Base-by-base conservation (phyloP, 352 stramenopile genomes). In the Globisporangium radiosum region DNA sequence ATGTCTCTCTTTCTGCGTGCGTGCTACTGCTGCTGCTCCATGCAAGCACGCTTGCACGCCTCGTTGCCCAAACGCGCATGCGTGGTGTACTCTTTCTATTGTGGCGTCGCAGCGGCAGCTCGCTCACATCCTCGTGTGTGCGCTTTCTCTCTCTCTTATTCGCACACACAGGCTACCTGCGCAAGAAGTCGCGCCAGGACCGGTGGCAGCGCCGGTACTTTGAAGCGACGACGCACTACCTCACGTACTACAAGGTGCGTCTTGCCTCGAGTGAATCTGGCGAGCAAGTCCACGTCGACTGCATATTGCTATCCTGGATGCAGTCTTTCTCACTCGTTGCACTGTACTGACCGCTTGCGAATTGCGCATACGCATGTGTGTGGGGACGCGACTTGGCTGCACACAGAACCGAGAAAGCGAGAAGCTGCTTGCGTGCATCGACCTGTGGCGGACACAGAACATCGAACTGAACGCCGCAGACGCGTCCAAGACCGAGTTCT, bases 231-330 rank as follows among this genome's bases (percentile, higher is more conserved):
- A 98, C 95, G 52, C 91, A 98, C 76, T 98, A 97, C 72, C 77
- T 99, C 36, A 98, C 96, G 10, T 99, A 99, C 77, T 99, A 98
- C 79, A 99, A 99, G 87, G 88, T 96, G 47, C 47, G 57, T 17
- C 25, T 33, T 33, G 25, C 25, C 25, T 33, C 25, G 25, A 33
- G 25, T 33, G 25, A 33, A 33, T 33, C 25, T 33, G 25, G 25
- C 25, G 25, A 33, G 25, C 25, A 33, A 33, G 25, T 33, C 25
- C 25, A 33, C 25, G 25, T 33, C 25, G 25, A 33, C 25, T 33
- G 25, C 25, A 33, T 3, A 33, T 33, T 33, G 25, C 25, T 33
- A 33, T 33, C 25, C 25, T 33, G 25, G 25, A 33, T 3, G 25
- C 25, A 33, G 25, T 33, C 2, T 3, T 33, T 33, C 25, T 33